phyloP scores from a whole-genome alignment of 23 red algal species.

The Cyanidioschyzon merolae region DNA sequence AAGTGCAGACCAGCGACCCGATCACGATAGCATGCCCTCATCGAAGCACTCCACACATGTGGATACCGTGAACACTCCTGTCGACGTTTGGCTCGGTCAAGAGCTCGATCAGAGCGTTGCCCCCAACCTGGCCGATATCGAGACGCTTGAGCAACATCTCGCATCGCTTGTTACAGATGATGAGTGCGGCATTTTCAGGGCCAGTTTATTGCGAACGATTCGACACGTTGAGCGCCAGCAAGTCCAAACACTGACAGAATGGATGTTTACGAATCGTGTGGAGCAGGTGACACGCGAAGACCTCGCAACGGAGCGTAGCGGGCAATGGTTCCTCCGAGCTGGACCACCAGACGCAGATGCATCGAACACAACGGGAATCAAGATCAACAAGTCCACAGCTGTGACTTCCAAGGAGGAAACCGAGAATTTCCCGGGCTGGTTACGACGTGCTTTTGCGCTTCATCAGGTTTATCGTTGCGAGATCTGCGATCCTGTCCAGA shows the following conservation, averaged over 20 bases:
- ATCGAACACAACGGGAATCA: not conserved
- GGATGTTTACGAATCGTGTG: not conserved
- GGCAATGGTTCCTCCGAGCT: constrained; percentile 2
- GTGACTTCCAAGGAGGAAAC: not conserved
- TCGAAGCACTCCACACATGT: not conserved
- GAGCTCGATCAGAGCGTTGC: too few species aligned
- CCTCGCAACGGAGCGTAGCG: not conserved
- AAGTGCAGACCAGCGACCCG: not conserved
- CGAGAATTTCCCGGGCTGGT: not conserved
- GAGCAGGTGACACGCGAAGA: not conserved
- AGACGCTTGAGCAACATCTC: not conserved
- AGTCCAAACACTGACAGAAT: not conserved
- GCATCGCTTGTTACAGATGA: not conserved
- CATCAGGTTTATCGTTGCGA: constrained; percentile 3
- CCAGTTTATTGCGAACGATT: not conserved
- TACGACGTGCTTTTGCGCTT: not conserved
- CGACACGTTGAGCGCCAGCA: not conserved
- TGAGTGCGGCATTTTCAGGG: not conserved
- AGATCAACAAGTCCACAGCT: not conserved
- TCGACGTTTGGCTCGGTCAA: too few species aligned
- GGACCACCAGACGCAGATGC: not conserved
- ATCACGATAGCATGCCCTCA: not conserved
- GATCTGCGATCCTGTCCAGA: not conserved
- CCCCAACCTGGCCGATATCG: too few species aligned
- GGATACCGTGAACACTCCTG: too few species aligned